These are phyloP conservation scores for Phytophthora citrophthora DNA, from an alignment of 352 stramenopile genomes.

Conservation along the genomic window DNA sequence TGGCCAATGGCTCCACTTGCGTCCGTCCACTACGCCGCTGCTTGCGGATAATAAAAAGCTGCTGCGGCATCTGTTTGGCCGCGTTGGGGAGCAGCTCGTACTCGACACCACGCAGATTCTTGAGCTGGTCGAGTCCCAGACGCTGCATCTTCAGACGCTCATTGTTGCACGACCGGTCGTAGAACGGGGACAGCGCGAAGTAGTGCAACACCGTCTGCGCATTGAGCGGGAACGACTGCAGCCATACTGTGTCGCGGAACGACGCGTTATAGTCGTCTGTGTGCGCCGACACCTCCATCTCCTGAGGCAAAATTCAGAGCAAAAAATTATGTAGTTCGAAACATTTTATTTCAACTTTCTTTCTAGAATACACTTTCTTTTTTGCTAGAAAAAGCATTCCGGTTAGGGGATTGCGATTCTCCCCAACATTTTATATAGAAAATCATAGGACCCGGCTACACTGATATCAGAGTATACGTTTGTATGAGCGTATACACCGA, in stretches of 20 bases:
- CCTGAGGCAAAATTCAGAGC: no score
- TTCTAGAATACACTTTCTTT: no score
- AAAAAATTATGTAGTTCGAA: no score
- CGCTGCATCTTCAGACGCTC: slow-evolving; percentile 92
- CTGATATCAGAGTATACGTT: no score
- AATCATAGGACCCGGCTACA: no score
- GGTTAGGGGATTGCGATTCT: no score
- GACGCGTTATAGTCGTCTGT: slow-evolving; percentile 89
- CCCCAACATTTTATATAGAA: no score
- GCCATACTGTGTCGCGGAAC: slow-evolving; percentile 90
- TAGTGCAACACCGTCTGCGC: slow-evolving; percentile 90
- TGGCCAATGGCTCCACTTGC: slow-evolving; percentile 79
- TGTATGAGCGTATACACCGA: no score
- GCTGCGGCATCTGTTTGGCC: slow-evolving; percentile 86
- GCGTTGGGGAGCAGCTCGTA: slow-evolving; percentile 87
- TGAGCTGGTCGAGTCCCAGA: slow-evolving; percentile 84
- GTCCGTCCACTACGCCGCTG: slow-evolving; percentile 79
- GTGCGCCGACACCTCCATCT: slow-evolving; percentile 79
- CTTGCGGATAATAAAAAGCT: slow-evolving; percentile 89
- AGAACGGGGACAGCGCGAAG: slow-evolving; percentile 87
- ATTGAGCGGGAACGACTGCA: slow-evolving; percentile 85
- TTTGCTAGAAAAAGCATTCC: no score
- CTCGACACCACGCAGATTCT: slow-evolving; percentile 89
- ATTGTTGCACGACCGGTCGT: slow-evolving; percentile 91
- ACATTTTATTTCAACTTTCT: no score